Conservation (phyloP, 495 filamentous ascomycete species). For the Saxispiralis lemnorum region DNA sequence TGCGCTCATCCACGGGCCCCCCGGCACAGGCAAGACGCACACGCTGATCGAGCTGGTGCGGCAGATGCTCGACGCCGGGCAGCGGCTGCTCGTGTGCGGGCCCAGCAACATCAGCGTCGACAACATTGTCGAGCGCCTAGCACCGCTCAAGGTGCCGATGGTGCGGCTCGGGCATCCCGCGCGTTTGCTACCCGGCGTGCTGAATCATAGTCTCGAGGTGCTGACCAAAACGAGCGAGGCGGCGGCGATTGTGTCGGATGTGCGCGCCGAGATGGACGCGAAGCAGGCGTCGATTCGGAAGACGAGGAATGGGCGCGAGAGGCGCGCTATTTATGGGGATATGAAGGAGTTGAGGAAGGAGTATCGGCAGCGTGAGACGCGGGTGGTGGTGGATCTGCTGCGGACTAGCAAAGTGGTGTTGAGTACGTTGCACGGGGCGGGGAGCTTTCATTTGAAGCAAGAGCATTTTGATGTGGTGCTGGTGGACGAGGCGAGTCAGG, state of each 20-base stretch:
- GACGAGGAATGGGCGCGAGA: conserved; percentile 61
- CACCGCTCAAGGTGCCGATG: conserved; percentile 66
- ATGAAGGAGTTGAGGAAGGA: conserved; percentile 74
- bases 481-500: conserved; percentile 90
- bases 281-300: conserved; percentile 82
- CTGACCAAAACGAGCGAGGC: conserved; percentile 85
- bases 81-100: conserved; percentile 75
- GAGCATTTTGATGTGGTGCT: conserved; percentile 86
- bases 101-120: conserved; percentile 94
- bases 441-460: conserved; percentile 61
- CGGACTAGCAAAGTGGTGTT: conserved; percentile 68
- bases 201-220: conserved; percentile 79
- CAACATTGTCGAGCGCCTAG: conserved; percentile 91
- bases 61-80: conserved; percentile 55
- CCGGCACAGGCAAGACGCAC: conserved; percentile 93
- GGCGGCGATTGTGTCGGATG: conserved; percentile 74
- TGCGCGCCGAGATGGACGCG: conserved; percentile 80
- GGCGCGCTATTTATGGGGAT: conserved; percentile 66
- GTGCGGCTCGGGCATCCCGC: conserved; percentile 87
- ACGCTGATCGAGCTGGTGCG: conserved; percentile 89
- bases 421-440: conserved; percentile 82
- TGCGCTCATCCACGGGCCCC: conserved; percentile 86
- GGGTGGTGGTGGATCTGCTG: conserved; percentile 61
- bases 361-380: conserved; percentile 66
- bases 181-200: conserved; percentile 69